Base-by-base conservation (phyloP, 2,329 filamentous ascomycete genomes). In the Pseudogymnoascus sp. region DNA sequence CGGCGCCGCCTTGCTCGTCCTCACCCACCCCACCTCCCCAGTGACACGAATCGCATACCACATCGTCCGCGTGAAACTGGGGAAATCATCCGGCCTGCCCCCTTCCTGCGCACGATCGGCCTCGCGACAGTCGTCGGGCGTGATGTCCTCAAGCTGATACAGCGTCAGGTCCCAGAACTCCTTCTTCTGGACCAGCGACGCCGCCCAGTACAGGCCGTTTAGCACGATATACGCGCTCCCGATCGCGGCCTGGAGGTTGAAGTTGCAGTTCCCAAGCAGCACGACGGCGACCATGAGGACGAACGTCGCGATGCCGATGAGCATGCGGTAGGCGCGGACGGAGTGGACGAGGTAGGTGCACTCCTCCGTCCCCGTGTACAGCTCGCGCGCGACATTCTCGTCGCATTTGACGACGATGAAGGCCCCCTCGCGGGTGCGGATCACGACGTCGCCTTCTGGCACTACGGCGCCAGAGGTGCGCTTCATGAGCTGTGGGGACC, bases 251-350 rank as follows among this genome's bases (percentile, higher is more conserved):
- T 88, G 84, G 65, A 82, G 81, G 50, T 79, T 77, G 78, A 83
- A 86, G n/a, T 78, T 79, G 72, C 83, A 85, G 70, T 87, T 87
- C 1, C 84, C 84, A 35, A 88, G 73, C 13, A 86, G 73, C 11
- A 88, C 82, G 10, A 88, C 83, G 1, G 81, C 79, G 3, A 83
- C 70, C 85, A 88, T 88, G 50, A 88, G 78, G 26, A 87, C 67
- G 7, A 84, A 78, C 7, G 85, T 88, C 35, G 82, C 84, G 1
- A 81, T 44, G 0, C 79, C 83, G 74, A 87, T 85, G 7, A 86
- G 77, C 0, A 77, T 70, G 19, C 81, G 79, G 70, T 86, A 84
- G 1, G 68, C 68, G n/a, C 70, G 74, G 60, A 2, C 64, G 29
- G 73, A 76, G 3, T 73, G 72, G 44, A 86, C 78, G 23, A 78